A percentile compares a stretch with the other conserved stretches of the same genome.
Evolutionary conservation across 2,329 filamentous ascomycete genomes (phyloP).

Genomic region (Phialocephala sp.): DNA sequence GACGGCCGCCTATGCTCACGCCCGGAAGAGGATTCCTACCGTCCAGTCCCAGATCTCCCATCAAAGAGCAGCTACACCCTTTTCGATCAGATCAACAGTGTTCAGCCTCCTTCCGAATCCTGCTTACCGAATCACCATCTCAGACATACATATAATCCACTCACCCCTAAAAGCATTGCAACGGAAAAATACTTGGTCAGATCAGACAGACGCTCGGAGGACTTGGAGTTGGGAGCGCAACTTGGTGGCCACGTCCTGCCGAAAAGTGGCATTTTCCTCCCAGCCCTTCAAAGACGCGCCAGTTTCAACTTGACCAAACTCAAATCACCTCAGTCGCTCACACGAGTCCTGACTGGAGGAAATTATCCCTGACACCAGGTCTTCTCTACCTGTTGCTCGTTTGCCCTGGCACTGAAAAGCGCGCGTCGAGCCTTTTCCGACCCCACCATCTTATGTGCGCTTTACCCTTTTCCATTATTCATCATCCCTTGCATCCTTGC

Average conservation of each 20-base stretch:
- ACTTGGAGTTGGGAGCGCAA: slow-evolving; percentile 10
- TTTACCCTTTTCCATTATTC: slow-evolving; percentile 23
- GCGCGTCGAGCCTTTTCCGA: slow-evolving; percentile 6
- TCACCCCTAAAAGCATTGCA: slow-evolving; percentile 7
- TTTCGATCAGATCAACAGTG: slow-evolving; percentile 19
- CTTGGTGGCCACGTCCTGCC: slow-evolving; percentile 10
- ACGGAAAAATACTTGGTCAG: slow-evolving; percentile 9
- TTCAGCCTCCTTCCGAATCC: slow-evolving; percentile 17
- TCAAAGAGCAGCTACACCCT: slow-evolving; percentile 17
- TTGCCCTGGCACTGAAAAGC: slow-evolving; percentile 12
- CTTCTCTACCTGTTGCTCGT: slow-evolving; percentile 23
- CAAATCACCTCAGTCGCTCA: slow-evolving; percentile 30
- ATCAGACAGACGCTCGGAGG: slow-evolving; percentile 14
- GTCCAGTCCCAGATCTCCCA: slow-evolving; percentile 8
- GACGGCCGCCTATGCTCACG: slow-evolving; percentile 6
- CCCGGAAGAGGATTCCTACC: slow-evolving; percentile 12
- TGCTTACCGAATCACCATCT: slow-evolving; percentile 19
- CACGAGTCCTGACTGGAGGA: slow-evolving; percentile 30
- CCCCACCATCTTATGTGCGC: slow-evolving; percentile 21
- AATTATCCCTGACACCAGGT: slow-evolving; percentile 21
- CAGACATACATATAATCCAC: slow-evolving; percentile 17
- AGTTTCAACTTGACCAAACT: slow-evolving; percentile 31
- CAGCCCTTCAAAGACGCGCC: slow-evolving; percentile 26
- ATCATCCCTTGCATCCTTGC: slow-evolving; percentile 37
- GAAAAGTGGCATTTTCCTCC: slow-evolving; percentile 19